Conservation (phyloP, 805 yeast species). For the Lachancea kluyveri region DNA sequence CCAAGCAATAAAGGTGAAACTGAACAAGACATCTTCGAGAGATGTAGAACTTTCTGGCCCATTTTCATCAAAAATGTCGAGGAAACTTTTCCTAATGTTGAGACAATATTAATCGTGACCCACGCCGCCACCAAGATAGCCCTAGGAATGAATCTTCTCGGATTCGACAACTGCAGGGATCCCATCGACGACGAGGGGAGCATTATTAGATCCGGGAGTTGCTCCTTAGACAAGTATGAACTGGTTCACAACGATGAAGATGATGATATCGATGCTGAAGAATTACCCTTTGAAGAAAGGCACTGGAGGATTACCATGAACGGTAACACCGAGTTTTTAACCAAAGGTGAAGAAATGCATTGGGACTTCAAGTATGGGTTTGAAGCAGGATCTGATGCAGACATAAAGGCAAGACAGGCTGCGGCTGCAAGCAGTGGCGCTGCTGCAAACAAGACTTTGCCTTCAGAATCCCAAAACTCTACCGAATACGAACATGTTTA, state of each 20-base stretch:
- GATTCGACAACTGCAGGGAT: slow-evolving; percentile 45
- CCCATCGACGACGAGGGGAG: slow-evolving; percentile 41
- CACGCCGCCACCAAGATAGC: slow-evolving; percentile 95
- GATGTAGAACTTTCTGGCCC: slow-evolving; percentile 52
- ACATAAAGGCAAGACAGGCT: slow-evolving; percentile 50
- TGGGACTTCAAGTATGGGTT: slow-evolving; percentile 76
- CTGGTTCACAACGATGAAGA: slow-evolving; percentile 16
- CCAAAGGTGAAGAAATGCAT: slow-evolving; percentile 84
- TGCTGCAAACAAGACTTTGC: slow-evolving; percentile 3
- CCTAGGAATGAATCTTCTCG: slow-evolving; percentile 69
- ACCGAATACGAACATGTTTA: slow-evolving; percentile 40
- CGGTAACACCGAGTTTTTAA: slow-evolving; percentile 67
- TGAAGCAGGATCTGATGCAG: slow-evolving; percentile 90
- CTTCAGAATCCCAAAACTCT: slow-evolving; percentile 25
- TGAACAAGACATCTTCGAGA: slow-evolving; percentile 55
- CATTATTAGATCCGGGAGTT: slow-evolving; percentile 68
- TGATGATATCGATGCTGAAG: slow-evolving; percentile 17
- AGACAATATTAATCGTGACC: slow-evolving; percentile 65
- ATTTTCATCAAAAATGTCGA: slow-evolving; percentile 55
- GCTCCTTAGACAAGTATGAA: slow-evolving; percentile 68
- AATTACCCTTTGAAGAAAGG: slow-evolving; percentile 20
- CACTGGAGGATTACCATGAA: slow-evolving; percentile 61
- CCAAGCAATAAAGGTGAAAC: slow-evolving; percentile 73
- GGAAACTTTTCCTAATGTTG: slow-evolving; percentile 48
- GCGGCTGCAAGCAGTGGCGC: slow-evolving; percentile 13